Base-by-base conservation (phyloP, 768 basidiomycete species). In the Lanmaoa rubissima region DNA sequence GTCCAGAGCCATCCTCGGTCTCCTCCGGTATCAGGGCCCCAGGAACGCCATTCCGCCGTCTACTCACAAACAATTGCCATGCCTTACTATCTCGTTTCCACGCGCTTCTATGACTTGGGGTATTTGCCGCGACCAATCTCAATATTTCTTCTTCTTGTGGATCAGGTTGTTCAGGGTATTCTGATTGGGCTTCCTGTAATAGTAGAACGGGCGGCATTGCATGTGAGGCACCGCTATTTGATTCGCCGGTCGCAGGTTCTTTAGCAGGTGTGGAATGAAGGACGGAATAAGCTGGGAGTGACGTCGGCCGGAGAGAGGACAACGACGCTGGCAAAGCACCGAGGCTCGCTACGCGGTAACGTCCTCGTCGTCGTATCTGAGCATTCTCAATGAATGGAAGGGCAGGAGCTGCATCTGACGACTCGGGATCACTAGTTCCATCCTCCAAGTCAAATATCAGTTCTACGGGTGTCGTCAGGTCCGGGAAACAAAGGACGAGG, bases 401-500 rank as follows among this genome's bases (percentile, higher is more conserved):
- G 2, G 72, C 65, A 13, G 71, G 73, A n/a, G 74, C 73, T 13
- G 63, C 71, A 24, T 70, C 70, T 26, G 65, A 58, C 26, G 71
- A 63, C 40, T 75, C 63, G 40, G 64, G 73, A 61, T 70, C 58
- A 32, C 69, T 69, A 9, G 48, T 66, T 36, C 80, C 82, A 43
- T 84, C 82, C 49, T 92, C 90, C 60, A 90, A 73, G 51, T 83
- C 81, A 59, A 92, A 92, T 39, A 92, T 81, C 74, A 85, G 76
- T 52, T 84, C 88, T 87, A 41, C 45, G n/a, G 24, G 34, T 35
- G 36, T 16, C 55, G 36, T 65, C 51, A 65, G 51, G 31, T 13
- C 4, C 38, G 8, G n/a, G 48, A 4, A 44, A 51, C 11, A 24
- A 49, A 40, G 26, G 10, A 41, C 2, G 34, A 49, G 46, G 46